Conservation (phyloP, 371 early-diverging fungal genomes). For the Lichtheimia corymbifera region DNA sequence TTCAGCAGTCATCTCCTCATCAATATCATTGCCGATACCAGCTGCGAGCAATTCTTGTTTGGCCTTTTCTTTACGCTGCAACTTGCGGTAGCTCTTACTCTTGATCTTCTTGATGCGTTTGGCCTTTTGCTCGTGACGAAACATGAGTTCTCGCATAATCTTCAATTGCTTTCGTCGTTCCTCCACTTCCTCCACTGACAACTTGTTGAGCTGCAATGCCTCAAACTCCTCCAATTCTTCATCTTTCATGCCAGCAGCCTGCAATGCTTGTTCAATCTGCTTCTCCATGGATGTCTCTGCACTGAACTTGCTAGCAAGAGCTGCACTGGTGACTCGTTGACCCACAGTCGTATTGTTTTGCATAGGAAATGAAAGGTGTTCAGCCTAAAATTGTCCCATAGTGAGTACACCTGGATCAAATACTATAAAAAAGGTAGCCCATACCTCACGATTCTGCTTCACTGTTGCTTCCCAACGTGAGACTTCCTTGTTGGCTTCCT, state of each 20-base stretch:
- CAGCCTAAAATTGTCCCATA: slow-evolving; percentile 48
- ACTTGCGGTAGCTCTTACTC: slow-evolving; percentile 88
- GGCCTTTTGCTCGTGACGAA: slow-evolving; percentile 88
- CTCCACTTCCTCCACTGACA: slow-evolving; percentile 80
- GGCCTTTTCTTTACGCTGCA: slow-evolving; percentile 74
- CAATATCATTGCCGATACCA: slow-evolving; percentile 37
- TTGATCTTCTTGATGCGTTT: slow-evolving; percentile 96
- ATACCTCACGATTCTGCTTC: slow-evolving; percentile 71
- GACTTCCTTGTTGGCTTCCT: slow-evolving; percentile 76
- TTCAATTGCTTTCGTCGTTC: slow-evolving; percentile 78
- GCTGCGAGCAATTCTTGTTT: slow-evolving; percentile 33
- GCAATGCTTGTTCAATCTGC: slow-evolving; percentile 72
- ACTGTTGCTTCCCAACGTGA: slow-evolving; percentile 85
- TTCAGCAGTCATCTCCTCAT: slow-evolving; percentile 69
- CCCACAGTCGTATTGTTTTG: slow-evolving; percentile 25
- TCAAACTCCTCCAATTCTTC: slow-evolving; percentile 80
- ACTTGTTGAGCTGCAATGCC: slow-evolving; percentile 79
- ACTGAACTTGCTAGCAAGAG: slow-evolving; percentile 64
- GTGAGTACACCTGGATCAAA: neutral
- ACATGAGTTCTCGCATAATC: slow-evolving; percentile 91
- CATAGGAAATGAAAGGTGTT: slow-evolving; percentile 80
- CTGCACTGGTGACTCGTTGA: slow-evolving; percentile 48
- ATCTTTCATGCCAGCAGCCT: slow-evolving; percentile 75
- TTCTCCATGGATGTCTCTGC: slow-evolving; percentile 75
- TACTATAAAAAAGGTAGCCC: neutral